Base-by-base conservation (phyloP, 441 rosid species). In the Sinapis alba region DNA sequence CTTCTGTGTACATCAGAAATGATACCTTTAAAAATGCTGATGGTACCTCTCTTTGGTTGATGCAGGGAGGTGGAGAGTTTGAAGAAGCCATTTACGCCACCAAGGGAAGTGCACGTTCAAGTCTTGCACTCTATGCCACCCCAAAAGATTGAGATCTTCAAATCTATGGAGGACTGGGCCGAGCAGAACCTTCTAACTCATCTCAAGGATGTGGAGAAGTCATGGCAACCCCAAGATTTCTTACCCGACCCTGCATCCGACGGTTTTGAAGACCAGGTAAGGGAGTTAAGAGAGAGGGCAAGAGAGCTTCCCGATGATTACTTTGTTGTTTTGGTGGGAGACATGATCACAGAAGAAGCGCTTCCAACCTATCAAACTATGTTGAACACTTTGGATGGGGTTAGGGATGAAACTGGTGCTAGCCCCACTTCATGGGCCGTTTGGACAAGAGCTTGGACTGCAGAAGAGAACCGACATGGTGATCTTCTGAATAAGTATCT, bases 381-480 rank as follows among this genome's bases (percentile, higher is more conserved):
- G 92, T 79, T 92, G 61, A 95, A 92, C 70, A 89, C 97, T 68
- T 75, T 88, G 54, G 98, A 94, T 78, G 98, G 96, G 18, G 92
- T 87, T 70, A 79, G 92, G 27, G 98, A 94, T 83, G 99, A 95
- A 76, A 91, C 97, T 0, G 97, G 97, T 16, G 97, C 97, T 19
- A 92, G 98, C 80, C 93, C 50, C 30, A 85, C 87, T 60, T 62
- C 97, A 47, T 94, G 99, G 99, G 98, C 99, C 27, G 54, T 86
- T 51, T 95, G 99, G 99, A 92, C 93, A 0, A 86, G 99, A 81
- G 96, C 97, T 41, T 92, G 99, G 98, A 92, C 97, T 10, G 99
- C 99, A 7, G 99, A 94, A 82, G 99, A 94, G 77, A 94, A 94
- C 65, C 85, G 98, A 56, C 99, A 94, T 12, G 98, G 97, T 5